phyloP scores from a whole-genome alignment of 2,329 filamentous ascomycete genomes.

The Penicillium sp. region DNA sequence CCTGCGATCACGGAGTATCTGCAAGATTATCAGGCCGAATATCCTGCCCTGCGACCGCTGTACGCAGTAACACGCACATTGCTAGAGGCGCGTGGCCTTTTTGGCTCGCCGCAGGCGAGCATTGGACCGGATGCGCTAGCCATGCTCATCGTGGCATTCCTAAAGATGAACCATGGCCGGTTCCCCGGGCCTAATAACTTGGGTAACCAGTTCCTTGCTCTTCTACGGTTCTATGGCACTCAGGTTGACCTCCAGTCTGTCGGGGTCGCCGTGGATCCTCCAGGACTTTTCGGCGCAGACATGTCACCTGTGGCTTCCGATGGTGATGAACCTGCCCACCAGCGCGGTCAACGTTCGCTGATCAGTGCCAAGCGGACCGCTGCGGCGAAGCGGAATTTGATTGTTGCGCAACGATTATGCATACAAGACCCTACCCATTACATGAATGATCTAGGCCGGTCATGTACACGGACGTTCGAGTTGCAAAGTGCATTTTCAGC shows the following conservation, averaged over 20 bases:
- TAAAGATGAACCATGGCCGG: slow-evolving; percentile 46
- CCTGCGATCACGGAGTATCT: slow-evolving; percentile 46
- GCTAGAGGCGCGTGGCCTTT: slow-evolving; percentile 52
- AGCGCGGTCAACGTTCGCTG: slow-evolving; percentile 44
- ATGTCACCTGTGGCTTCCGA: slow-evolving; percentile 13
- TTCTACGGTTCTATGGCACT: slow-evolving; percentile 52
- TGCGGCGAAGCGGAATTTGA: slow-evolving; percentile 32
- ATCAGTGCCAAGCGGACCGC: slow-evolving; percentile 35
- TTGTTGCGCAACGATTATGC: slow-evolving; percentile 45
- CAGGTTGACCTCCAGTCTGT: slow-evolving; percentile 46
- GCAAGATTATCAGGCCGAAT: slow-evolving; percentile 49
- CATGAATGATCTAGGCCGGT: slow-evolving; percentile 57
- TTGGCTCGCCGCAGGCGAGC: slow-evolving; percentile 50
- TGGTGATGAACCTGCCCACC: slow-evolving; percentile 24
- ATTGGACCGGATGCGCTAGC: slow-evolving; percentile 56
- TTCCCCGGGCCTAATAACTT: slow-evolving; percentile 33
- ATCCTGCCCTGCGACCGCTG: slow-evolving; percentile 51
- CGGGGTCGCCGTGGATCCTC: slow-evolving; percentile 54
- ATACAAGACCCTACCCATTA: slow-evolving; percentile 61
- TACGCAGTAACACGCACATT: slow-evolving; percentile 53
- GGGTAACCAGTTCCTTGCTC: slow-evolving; percentile 47
- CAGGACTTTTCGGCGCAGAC: slow-evolving; percentile 41
- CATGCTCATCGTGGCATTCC: slow-evolving; percentile 57
- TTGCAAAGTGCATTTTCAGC: slow-evolving; percentile 47
- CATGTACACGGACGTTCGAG: slow-evolving; percentile 51